Evolutionary conservation across 2,329 filamentous ascomycete genomes (phyloP), one percentile per base, ranked within the genome.

Genomic region (Alternaria angustiovoidea): DNA sequence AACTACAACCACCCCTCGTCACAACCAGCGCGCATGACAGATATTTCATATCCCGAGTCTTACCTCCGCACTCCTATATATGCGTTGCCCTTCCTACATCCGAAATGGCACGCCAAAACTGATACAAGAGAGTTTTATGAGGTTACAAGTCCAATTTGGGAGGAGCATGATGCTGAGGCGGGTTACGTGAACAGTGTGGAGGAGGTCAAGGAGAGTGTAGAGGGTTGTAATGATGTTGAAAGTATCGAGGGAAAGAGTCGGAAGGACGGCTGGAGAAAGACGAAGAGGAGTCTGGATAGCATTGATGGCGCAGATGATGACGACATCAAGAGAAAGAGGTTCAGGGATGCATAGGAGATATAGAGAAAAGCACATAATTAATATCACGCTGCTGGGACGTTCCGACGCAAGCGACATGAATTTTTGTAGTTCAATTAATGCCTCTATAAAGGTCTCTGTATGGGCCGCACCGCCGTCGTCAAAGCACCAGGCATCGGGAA

Each of bases 401-500:
- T 38, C 8, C 9, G 4, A 11, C 5, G 22, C 22, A 36, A 12
- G 3, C 16, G 9, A 20, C 12, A 6, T 11, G 14, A 8, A 16
- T 49, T n/a, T 36, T 24, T 5, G 36, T 49, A 49, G 32, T 16
- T 24, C 20, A 42, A 36, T 36, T 4, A 8, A 36, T 26, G 9
- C 7, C 24, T 20, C 41, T 53, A 70, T n/a, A 60, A 53, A 28
- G 57, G 51, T 30, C 65, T 59, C 16, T 67, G 54, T 46, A 72
- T 60, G 16, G 61, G 64, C 24, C 54, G 51, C 26, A 28, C 57
- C 20, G 48, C 46, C 7, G 39, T 42, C 4, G 34, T 32, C 12
- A 46, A 42, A 16, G 48, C 7, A 7, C 32, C 46, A 36, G 32
- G 30, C 32, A 38, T 24, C 32, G 71, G 69, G 39, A 77, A 75